These are phyloP conservation scores for Uronychia binucleata DNA, from an alignment of 73 alveolate species.

Conservation along the genomic window DNA sequence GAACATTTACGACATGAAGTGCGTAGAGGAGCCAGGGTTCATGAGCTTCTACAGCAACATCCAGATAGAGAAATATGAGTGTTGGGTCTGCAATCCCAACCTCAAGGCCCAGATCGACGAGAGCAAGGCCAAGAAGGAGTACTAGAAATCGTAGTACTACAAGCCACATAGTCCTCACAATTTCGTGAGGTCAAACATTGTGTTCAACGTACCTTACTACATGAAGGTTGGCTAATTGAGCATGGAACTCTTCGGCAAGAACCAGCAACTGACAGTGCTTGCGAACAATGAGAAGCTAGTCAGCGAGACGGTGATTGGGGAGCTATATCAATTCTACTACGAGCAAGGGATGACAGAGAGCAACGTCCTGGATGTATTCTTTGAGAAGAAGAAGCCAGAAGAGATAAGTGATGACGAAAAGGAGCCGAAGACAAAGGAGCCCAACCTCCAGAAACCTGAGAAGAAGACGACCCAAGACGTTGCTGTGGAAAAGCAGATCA, in stretches of 20 bases:
- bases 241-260: constrained; percentile 18
- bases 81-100: constrained; percentile 27
- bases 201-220: constrained; percentile 42
- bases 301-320: neutral
- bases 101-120: neutral
- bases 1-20: constrained; percentile 70
- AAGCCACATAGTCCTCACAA: constrained; percentile 30
- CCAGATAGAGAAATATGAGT: constrained; percentile 27
- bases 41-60: constrained; percentile 52
- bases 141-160: constrained; percentile 13
- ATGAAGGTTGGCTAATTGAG: constrained; percentile 13
- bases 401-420: constrained; percentile 2
- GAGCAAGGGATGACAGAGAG: constrained; percentile 1
- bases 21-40: constrained; percentile 53
- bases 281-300: neutral
- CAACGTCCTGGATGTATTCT: neutral
- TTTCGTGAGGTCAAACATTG: constrained; percentile 41
- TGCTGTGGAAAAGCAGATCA: too few species aligned
- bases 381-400: neutral
- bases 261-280: constrained; percentile 1
- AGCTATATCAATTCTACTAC: neutral
- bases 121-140: constrained; percentile 23
- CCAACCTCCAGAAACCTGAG: neutral
- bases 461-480: neutral
- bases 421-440: constrained; percentile 8